Evolutionary conservation across 139 green algal genomes (phyloP), one percentile per base, ranked within the genome.

Genomic region (Bryopsis sp.): DNA sequence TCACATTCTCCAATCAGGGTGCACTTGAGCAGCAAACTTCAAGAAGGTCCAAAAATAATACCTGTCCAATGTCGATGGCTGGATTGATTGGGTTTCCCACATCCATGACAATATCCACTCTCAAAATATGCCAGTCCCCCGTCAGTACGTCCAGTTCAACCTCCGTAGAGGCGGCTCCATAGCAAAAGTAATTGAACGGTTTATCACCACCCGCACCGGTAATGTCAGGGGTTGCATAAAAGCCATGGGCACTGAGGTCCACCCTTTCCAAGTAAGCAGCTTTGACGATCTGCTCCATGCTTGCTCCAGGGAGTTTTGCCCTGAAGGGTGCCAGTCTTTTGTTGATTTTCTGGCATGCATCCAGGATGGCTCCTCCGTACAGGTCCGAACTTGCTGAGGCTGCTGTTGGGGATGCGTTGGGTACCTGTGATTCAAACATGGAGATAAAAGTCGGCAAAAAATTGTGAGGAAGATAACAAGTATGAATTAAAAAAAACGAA

Each of bases 21-120:
- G n/a, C n/a, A n/a, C n/a, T n/a, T n/a, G n/a, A n/a, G n/a, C n/a
- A n/a, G n/a, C n/a, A n/a, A n/a, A n/a, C n/a, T n/a, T n/a, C n/a
- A n/a, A n/a, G n/a, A n/a, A n/a, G n/a, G n/a, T n/a, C n/a, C n/a
- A n/a, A n/a, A n/a, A n/a, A n/a, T n/a, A n/a, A n/a, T 58, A 78
- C 85, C 85, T 97, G 91, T 0, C 93, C 93, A 26, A 98, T 88
- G 82, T 98, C 93, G 39, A 98, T 95, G 70, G 92, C 86, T 1
- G 93, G 93, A 79, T 98, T 98, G 47, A 98, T 79, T 5, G 88
- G 85, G 67, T 90, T 85, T 48, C 93, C 93, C 28, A 97, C 81
- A 58, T 98, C 93, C 90, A 98, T 98, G 2, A 88, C 74, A 1
- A 98, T 79, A 68, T 98, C 92, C 0, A 83, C 70, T 22, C 89